These are phyloP conservation scores for Pestalotiopsis sp. DNA, from an alignment of 2,329 filamentous ascomycete genomes.

Conservation along the genomic window DNA sequence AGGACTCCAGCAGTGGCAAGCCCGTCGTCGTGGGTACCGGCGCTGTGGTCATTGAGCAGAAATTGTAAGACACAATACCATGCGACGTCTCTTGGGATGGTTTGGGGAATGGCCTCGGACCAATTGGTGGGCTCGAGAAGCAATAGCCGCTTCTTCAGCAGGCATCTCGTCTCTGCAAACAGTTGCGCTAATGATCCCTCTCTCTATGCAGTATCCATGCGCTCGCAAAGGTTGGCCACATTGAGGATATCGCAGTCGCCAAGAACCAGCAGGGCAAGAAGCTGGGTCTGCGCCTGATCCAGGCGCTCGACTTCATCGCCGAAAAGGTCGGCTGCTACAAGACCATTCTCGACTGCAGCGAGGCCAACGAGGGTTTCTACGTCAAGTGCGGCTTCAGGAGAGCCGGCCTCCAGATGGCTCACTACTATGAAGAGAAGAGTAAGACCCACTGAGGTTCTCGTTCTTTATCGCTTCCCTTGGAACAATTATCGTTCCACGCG, in stretches of 20 bases:
- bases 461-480: background rate
- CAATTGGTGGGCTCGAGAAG: background rate
- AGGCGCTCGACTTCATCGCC: slow-evolving; percentile 87
- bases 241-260: slow-evolving; percentile 95
- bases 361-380: slow-evolving; percentile 96
- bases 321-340: slow-evolving; percentile 94
- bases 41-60: slow-evolving; percentile 87
- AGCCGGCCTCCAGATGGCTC: slow-evolving; percentile 93
- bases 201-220: slow-evolving; percentile 66
- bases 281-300: slow-evolving; percentile 87
- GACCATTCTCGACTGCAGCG: slow-evolving; percentile 94
- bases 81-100: background rate
- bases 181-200: slow-evolving; percentile 19
- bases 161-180: background rate
- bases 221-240: slow-evolving; percentile 85
- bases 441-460: slow-evolving; percentile 33
- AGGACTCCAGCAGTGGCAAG: slow-evolving; percentile 62
- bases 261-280: slow-evolving; percentile 98
- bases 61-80: slow-evolving; percentile 65
- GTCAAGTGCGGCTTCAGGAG: slow-evolving; percentile 95
- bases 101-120: background rate
- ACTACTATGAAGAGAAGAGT: slow-evolving; percentile 76
- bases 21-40: slow-evolving; percentile 84
- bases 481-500: background rate
- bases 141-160: background rate